Evolutionary conservation across 2,329 filamentous ascomycete genomes (phyloP).

Genomic region (Sporothrix protearum): DNA sequence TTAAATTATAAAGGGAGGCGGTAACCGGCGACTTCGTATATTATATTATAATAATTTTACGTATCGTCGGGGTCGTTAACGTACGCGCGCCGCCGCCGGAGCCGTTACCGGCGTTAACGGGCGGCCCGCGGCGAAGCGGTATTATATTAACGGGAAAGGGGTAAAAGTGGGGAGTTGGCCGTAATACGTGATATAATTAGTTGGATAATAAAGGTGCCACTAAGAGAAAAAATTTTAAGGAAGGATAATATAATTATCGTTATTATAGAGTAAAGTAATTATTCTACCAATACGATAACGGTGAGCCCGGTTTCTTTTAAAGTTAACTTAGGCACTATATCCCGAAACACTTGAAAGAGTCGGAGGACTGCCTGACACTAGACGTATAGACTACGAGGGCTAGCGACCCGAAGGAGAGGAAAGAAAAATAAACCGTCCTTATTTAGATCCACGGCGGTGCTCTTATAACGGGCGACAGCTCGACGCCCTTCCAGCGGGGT

Average conservation of each 20-base stretch:
- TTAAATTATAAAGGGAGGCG: no score
- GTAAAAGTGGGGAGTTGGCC: no score
- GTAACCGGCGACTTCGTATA: no score
- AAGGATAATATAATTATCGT: slow-evolving; percentile 26
- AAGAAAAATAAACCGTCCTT: not conserved
- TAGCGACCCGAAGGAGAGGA: not conserved
- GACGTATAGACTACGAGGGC: slow-evolving; percentile 5
- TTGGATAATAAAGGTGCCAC: no score
- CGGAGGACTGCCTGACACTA: slow-evolving; percentile 13
- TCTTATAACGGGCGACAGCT: slow-evolving; percentile 30
- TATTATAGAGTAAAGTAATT: not conserved
- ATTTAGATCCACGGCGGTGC: slow-evolving; percentile 20
- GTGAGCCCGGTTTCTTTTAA: not conserved
- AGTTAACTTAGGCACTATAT: not conserved
- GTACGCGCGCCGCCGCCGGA: no score
- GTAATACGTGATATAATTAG: no score
- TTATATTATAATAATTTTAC: no score
- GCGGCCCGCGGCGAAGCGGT: no score
- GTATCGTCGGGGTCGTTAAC: no score
- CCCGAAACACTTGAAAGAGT: not conserved
- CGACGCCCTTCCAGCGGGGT: slow-evolving; percentile 40
- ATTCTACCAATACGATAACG: slow-evolving; percentile 10
- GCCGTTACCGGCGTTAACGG: no score
- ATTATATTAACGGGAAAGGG: no score
- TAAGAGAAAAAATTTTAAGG: no score